These are phyloP conservation scores for Pichia sp. DNA, from an alignment of 1,139 yeast genomes.

Conservation along the genomic window DNA sequence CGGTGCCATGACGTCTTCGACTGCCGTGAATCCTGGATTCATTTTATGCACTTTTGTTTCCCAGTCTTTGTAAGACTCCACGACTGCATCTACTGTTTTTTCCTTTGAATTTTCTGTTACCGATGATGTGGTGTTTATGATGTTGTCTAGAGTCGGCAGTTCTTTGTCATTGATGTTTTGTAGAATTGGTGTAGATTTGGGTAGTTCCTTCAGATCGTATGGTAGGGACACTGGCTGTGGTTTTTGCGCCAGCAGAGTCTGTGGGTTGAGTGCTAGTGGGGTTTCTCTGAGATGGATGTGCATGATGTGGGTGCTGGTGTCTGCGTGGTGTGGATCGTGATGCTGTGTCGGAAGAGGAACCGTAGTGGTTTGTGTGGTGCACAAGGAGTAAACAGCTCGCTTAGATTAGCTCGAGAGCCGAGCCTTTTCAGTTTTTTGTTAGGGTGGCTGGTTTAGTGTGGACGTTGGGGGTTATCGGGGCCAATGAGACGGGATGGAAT, in stretches of 20 bases:
- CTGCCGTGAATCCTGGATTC: conserved; percentile 9
- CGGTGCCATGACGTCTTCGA: conserved; percentile 26
- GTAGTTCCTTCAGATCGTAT: conserved; percentile 25
- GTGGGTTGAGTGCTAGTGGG: conserved; percentile 28
- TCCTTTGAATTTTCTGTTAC: not conserved
- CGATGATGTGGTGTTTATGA: not conserved
- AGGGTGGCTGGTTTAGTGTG: too few relatives aligned
- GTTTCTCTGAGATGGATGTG: not conserved
- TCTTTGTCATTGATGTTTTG: not conserved
- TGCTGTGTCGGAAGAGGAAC: too few relatives aligned
- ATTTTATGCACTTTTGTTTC: conserved; percentile 17
- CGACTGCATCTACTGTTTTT: not conserved
- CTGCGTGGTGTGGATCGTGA: too few relatives aligned
- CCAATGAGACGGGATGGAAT: too few relatives aligned
- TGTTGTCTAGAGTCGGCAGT: not conserved
- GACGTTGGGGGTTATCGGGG: too few relatives aligned
- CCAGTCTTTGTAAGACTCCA: conserved; percentile 18
- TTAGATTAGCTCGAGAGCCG: too few relatives aligned
- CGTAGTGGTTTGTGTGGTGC: too few relatives aligned
- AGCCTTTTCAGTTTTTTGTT: too few relatives aligned
- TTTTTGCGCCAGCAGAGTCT: conserved; percentile 17
- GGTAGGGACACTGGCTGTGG: conserved; percentile 29
- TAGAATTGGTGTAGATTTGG: conserved; percentile 5
- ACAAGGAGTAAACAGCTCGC: too few relatives aligned
- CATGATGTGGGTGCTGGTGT: not conserved